Evolutionary conservation across 169 alveolate genomes (phyloP).

Genomic region (Plasmodium cynomolgi): DNA sequence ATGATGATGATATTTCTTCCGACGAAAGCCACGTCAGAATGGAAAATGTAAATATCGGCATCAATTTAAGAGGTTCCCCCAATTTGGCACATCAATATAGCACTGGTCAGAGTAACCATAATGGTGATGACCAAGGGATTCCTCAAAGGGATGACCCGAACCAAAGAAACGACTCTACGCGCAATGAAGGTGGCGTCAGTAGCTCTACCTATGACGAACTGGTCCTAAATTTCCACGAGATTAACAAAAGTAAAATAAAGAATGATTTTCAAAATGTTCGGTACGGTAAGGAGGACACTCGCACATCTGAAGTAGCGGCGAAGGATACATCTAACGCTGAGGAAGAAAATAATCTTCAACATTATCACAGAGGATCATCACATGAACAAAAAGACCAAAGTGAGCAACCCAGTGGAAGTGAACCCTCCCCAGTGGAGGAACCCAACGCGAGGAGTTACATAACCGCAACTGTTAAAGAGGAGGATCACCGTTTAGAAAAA

Average conservation of each 20-base stretch:
- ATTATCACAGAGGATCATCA: not conserved
- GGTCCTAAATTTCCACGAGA: slow-evolving; percentile 19
- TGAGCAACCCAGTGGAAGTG: not conserved
- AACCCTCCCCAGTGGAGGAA: not conserved
- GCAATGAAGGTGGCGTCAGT: not conserved
- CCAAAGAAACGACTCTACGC: not conserved
- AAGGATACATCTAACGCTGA: not conserved
- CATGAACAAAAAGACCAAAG: not conserved
- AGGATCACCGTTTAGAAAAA: not conserved
- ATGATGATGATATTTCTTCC: slow-evolving; percentile 18
- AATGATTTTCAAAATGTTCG: slow-evolving; percentile 7
- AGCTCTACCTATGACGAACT: slow-evolving; percentile 60
- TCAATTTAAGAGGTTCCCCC: not conserved
- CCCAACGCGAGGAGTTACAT: not conserved
- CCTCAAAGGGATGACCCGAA: not conserved
- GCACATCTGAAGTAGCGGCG: not conserved
- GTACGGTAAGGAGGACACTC: not conserved
- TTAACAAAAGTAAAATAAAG: slow-evolving; percentile 42
- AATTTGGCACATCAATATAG: not conserved
- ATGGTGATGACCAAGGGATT: not conserved
- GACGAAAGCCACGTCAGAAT: slow-evolving; percentile 12
- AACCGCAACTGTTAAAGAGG: not conserved
- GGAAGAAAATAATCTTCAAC: not conserved
- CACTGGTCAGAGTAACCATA: not conserved
- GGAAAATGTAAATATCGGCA: not conserved